Evolutionary conservation across 2,329 filamentous ascomycete genomes (phyloP).

Genomic region (Zarea fungicola): DNA sequence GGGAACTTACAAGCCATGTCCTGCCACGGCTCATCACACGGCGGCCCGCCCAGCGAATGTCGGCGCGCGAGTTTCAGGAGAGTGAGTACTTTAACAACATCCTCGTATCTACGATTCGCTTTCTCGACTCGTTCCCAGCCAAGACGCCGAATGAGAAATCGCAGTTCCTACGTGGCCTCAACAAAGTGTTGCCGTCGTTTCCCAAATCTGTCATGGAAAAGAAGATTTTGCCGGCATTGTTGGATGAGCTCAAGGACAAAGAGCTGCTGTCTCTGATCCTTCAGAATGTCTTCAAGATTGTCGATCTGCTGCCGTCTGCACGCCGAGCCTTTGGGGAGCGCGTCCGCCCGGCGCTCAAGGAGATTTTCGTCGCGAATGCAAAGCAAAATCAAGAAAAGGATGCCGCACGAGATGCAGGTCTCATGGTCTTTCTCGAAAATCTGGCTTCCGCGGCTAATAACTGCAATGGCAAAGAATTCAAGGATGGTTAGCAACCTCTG

Average conservation of each 20-base stretch:
- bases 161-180: constrained; percentile 83
- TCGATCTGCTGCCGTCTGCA: constrained; percentile 70
- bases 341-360: constrained; percentile 77
- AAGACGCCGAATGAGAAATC: constrained; percentile 90
- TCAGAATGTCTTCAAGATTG: constrained; percentile 87
- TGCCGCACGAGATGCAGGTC: constrained; percentile 74
- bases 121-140: constrained; percentile 82
- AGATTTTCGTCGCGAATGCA: constrained; percentile 66
- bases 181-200: constrained; percentile 84
- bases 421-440: constrained; percentile 88
- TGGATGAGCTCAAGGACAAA: constrained; percentile 91
- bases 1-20: constrained; percentile 68
- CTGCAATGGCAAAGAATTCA: constrained; percentile 86
- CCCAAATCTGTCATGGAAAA: constrained; percentile 91
- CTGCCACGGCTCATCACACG: constrained; percentile 83
- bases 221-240: constrained; percentile 80
- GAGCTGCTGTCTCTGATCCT: constrained; percentile 81
- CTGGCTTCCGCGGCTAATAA: constrained; percentile 71
- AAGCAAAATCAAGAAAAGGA: constrained; percentile 67
- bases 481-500: constrained; percentile 67
- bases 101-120: constrained; percentile 90
- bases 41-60: constrained; percentile 80
- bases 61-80: constrained; percentile 86
- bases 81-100: constrained; percentile 97
- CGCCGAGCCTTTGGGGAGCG: constrained; percentile 77